phyloP scores from a whole-genome alignment of 371 early-diverging fungal genomes.

The Basidiobolus heterosporus region DNA sequence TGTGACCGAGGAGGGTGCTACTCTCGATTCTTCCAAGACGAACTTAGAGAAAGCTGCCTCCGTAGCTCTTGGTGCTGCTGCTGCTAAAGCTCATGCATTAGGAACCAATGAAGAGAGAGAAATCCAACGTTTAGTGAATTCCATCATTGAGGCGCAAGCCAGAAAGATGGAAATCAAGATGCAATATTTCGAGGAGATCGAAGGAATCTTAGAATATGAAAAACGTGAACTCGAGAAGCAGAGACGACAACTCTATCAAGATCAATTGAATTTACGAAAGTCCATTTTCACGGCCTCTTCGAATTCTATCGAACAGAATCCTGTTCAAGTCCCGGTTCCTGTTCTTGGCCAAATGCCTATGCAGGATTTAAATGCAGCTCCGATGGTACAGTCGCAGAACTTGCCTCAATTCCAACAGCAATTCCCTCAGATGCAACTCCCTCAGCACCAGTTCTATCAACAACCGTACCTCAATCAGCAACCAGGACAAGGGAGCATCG shows the following conservation, averaged over 20 bases:
- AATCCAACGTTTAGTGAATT: constrained; percentile 54
- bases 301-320: too few relatives aligned
- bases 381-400: too few relatives aligned
- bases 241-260: constrained; percentile 59
- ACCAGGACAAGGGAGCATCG: too few relatives aligned
- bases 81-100: constrained; percentile 44
- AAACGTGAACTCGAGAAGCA: constrained; percentile 64
- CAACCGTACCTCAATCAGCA: too few relatives aligned
- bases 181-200: constrained; percentile 80
- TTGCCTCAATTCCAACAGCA: too few relatives aligned
- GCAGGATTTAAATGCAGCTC: too few relatives aligned
- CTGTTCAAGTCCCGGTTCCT: too few relatives aligned
- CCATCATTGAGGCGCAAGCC: constrained; percentile 68
- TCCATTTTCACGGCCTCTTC: constrained; percentile 11
- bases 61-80: constrained; percentile 46
- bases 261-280: constrained; percentile 49
- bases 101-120: constrained; percentile 65
- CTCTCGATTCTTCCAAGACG: constrained; percentile 29
- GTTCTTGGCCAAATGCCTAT: too few relatives aligned
- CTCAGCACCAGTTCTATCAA: too few relatives aligned
- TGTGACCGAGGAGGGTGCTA: constrained; percentile 32
- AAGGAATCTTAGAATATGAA: constrained; percentile 69
- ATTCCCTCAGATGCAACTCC: too few relatives aligned
- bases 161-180: constrained; percentile 81
- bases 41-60: constrained; percentile 38